Base-by-base conservation (phyloP, 1,284 basidiomycete species). In the Pseudozyma sp. region DNA sequence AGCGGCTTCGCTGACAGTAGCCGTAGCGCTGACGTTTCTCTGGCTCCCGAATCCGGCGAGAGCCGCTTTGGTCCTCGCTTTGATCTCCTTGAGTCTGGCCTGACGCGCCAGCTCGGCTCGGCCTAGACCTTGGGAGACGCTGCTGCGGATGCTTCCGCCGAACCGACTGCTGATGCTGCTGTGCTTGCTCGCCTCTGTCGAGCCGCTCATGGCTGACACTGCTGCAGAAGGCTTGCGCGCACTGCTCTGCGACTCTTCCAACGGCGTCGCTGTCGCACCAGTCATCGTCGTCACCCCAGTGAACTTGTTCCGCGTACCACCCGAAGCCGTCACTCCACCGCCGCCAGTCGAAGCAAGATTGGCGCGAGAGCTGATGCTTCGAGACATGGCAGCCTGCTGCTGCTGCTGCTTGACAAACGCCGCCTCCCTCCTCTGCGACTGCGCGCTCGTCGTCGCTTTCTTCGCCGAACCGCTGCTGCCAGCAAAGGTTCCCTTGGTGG, bases 1-100 rank as follows among this genome's bases (percentile, higher is more conserved):
- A 16, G 40, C 40, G 10, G 11, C 40, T 7, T 7, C 16, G 7
- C 9, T n/a, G 40, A 24, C 24, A 24, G 24, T 24, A 24, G 24
- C 24, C 24, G 57, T 54, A 16, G 53, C 50, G 16, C 55, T 43
- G 50, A 65, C 68, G 45, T 48, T 65, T 11, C 61, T 49, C 50
- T 56, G 53, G 52, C 57, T 61, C 5, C 57, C 70, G 29, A 73
- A 66, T 9, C 61, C 65, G 30, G 53, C 56, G 8, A 68, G 35
- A 2, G 70, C 70, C 19, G 65, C 64, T 39, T 63, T 63, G 30
- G 70, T 68, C 5, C 61, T 34, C 7, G 70, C 61, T 33, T 73
- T 68, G 65, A 73, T 62, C 56, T 73, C 70, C 37, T 65, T 59
- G 34, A 73, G 43, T 46, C 70, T 45, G 13, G 61, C 61, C 34